phyloP scores from a whole-genome alignment of 129 eudicot species.

The Apium graveolens region DNA sequence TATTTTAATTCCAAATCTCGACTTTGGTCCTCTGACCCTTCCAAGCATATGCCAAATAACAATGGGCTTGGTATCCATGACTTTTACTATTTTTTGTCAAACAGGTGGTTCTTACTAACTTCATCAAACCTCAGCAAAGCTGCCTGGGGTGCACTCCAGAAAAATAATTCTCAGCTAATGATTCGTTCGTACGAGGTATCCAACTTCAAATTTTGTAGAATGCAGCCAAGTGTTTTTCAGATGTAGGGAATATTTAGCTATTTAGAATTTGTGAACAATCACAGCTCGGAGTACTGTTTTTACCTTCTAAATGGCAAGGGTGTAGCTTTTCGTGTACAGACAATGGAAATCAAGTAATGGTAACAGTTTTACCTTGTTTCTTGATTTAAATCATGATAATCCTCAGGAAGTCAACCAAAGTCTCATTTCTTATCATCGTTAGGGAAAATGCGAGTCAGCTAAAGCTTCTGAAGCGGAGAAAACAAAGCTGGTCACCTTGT shows the following conservation, averaged over 20 bases:
- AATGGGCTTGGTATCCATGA: background rate
- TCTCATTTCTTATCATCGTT: background rate
- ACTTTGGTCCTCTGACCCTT: background rate
- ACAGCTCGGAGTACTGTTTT: constrained; percentile 92
- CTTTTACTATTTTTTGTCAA: background rate
- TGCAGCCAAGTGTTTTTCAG: background rate
- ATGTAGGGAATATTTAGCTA: background rate
- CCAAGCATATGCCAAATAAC: background rate
- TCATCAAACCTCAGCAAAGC: constrained; percentile 99
- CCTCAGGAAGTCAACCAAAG: background rate
- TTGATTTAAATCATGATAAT: background rate
- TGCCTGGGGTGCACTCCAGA: constrained; percentile 99
- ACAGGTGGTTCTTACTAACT: constrained; percentile 95
- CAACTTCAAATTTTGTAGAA: background rate
- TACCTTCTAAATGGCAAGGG: constrained; percentile 49
- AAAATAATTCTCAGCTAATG: constrained; percentile 87
- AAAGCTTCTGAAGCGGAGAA: constrained; percentile 23
- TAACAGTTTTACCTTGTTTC: constrained; percentile 15
- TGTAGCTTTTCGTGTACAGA: constrained; percentile 73
- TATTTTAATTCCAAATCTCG: constrained; percentile 2
- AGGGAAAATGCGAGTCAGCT: background rate
- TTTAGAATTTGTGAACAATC: constrained; percentile 8
- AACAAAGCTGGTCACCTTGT: constrained; percentile 64
- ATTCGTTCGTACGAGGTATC: constrained; percentile 96
- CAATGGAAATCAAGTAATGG: constrained; percentile 33